Evolutionary conservation across 1,284 basidiomycete genomes (phyloP).

Genomic region (Gymnopus androsaceus): DNA sequence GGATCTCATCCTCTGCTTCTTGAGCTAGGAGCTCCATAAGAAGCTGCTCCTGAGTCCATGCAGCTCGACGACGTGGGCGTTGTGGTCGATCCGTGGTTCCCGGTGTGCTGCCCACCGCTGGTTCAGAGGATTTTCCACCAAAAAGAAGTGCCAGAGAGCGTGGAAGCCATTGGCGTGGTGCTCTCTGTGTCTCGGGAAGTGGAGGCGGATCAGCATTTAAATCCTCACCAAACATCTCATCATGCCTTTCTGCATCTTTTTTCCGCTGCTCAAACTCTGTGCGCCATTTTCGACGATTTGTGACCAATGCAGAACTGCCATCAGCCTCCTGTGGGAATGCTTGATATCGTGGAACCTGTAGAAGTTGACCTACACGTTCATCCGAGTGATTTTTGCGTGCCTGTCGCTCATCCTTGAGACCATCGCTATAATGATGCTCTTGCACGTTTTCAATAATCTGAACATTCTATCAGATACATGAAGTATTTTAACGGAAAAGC

Average conservation of each 20-base stretch:
- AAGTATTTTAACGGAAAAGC: not conserved
- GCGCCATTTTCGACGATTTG: not conserved
- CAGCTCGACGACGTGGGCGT: not conserved
- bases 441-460: conserved; percentile 1
- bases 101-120: not conserved
- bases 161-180: not conserved
- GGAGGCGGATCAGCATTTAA: not conserved
- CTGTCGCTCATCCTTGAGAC: not conserved
- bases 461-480: too few species aligned
- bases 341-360: not conserved
- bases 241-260: not conserved
- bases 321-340: not conserved
- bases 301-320: not conserved
- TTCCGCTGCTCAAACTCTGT: conserved; percentile 1
- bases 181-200: not conserved
- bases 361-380: not conserved
- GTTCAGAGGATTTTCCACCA: not conserved
- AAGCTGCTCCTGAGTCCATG: conserved; percentile 3
- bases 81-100: too few species aligned
- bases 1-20: conserved; percentile 1
- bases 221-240: not conserved
- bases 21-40: conserved; percentile 10
- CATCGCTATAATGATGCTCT: not conserved
- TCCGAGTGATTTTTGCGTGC: conserved; percentile 2
- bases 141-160: conserved; percentile 1